Percentiles rank a stretch among this genome's conserved stretches.
Evolutionary conservation across 1,284 basidiomycete species (phyloP).

Genomic region (Phlebopus sp.): DNA sequence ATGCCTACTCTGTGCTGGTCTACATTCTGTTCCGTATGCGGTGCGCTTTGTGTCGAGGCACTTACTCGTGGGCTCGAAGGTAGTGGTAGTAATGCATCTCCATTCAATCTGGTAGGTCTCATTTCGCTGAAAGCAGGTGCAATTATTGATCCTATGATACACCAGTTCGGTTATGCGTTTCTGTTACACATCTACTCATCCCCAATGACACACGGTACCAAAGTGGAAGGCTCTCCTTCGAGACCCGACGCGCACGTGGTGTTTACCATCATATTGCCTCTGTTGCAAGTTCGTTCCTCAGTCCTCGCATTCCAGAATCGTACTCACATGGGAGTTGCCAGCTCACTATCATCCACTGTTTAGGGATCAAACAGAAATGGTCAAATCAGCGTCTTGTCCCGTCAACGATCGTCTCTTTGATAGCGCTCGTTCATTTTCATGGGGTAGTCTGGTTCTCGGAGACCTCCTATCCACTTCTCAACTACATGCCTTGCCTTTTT

Average conservation of each 20-base stretch:
- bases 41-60: conserved; percentile 59
- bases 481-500: conserved; percentile 68
- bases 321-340: conserved; percentile 25
- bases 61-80: conserved; percentile 68
- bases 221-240: conserved; percentile 43
- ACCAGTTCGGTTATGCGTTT: conserved; percentile 71
- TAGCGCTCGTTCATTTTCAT: conserved; percentile 66
- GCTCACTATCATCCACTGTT: conserved; percentile 59
- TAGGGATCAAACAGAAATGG: conserved; percentile 60
- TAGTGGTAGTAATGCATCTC: conserved; percentile 50
- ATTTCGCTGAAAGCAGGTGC: conserved; percentile 6
- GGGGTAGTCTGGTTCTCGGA: conserved; percentile 51
- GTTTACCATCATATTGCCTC: conserved; percentile 64
- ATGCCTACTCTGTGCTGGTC: conserved; percentile 69
- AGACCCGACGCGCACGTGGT: conserved; percentile 68
- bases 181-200: conserved; percentile 69
- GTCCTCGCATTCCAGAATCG: background rate
- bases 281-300: conserved; percentile 51
- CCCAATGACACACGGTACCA: conserved; percentile 52
- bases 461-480: conserved; percentile 61
- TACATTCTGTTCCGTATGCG: conserved; percentile 66
- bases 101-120: conserved; percentile 61
- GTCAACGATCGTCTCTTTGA: conserved; percentile 55
- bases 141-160: conserved; percentile 1
- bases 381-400: conserved; percentile 62